Conservation (phyloP, 805 yeast genomes). For the Wickerhamomyces xylosicus region DNA sequence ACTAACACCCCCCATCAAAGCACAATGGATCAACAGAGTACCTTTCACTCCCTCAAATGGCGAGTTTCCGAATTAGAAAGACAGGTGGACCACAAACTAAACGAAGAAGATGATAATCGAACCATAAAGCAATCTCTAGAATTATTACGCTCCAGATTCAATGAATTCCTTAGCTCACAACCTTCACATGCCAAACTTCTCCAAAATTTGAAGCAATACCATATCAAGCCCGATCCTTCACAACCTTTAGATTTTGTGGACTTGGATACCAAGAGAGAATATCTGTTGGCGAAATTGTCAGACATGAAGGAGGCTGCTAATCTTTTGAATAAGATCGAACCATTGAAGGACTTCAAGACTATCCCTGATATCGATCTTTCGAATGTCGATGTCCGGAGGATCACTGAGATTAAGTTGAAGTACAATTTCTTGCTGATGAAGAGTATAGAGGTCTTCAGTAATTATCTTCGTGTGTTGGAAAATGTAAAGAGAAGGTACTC, state of each 20-base stretch:
- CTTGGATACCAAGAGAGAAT: not conserved
- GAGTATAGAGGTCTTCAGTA: slow-evolving; percentile 14
- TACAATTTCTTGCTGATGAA: slow-evolving; percentile 15
- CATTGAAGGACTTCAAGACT: slow-evolving; percentile 2
- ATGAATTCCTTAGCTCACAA: not conserved
- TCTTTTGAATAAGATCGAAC: not conserved
- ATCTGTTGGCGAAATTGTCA: not conserved
- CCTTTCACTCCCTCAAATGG: not conserved
- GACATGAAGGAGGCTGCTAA: not conserved
- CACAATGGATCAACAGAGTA: not conserved
- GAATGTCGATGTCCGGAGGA: slow-evolving; percentile 1
- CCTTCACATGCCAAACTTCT: not conserved
- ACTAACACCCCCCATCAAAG: too few relatives aligned
- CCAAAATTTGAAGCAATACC: not conserved
- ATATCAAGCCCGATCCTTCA: not conserved
- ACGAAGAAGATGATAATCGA: not conserved
- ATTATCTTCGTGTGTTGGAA: slow-evolving; percentile 11
- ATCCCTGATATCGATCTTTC: slow-evolving; percentile 2
- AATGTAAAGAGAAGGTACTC: not conserved
- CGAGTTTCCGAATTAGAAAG: not conserved
- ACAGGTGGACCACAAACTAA: not conserved
- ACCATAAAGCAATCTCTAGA: not conserved
- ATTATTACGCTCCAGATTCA: not conserved
- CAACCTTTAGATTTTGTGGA: not conserved
- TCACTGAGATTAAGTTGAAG: slow-evolving; percentile 6